Conservation (phyloP, 2,329 filamentous ascomycete species). For the Phoma sp. region DNA sequence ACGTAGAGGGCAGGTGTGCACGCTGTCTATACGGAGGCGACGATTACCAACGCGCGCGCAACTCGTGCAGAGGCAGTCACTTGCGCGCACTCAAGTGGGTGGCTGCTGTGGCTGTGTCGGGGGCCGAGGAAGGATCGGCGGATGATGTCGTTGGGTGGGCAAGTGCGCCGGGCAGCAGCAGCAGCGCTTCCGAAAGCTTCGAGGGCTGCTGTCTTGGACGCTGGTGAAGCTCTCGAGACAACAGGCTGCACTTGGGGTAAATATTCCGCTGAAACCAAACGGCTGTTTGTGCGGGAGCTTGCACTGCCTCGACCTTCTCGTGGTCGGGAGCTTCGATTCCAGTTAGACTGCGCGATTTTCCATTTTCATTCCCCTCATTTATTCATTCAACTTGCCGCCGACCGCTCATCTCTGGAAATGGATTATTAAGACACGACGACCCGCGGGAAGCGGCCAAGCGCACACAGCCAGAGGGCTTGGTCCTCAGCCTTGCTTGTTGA, state of each 20-base stretch:
- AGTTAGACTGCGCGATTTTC: constrained; percentile 24
- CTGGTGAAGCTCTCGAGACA: constrained; percentile 12
- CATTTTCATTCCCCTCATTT: constrained; percentile 16
- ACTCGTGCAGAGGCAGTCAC: constrained; percentile 11
- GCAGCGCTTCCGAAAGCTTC: constrained; percentile 11
- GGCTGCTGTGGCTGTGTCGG: constrained; percentile 19
- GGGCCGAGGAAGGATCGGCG: constrained; percentile 17
- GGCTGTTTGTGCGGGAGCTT: constrained; percentile 18
- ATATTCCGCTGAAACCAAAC: constrained; percentile 20
- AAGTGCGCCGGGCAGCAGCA: constrained; percentile 19
- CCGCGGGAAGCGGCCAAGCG: constrained; percentile 16
- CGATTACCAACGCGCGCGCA: constrained; percentile 16
- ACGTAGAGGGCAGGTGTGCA: background rate
- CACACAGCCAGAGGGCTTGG: constrained; percentile 1
- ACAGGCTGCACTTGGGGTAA: constrained; percentile 7
- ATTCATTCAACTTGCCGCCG: constrained; percentile 14
- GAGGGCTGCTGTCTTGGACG: constrained; percentile 16
- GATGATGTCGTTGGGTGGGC: constrained; percentile 19
- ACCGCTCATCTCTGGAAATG: constrained; percentile 15
- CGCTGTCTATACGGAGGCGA: constrained; percentile 5
- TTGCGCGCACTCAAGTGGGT: constrained; percentile 6
- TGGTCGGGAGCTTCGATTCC: constrained; percentile 17
- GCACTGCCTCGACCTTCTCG: constrained; percentile 20
- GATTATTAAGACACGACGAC: constrained; percentile 3
- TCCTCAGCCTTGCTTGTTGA: constrained; percentile 10